phyloP scores from a whole-genome alignment of 2,329 filamentous ascomycete species.

The Botrytis medusae region DNA sequence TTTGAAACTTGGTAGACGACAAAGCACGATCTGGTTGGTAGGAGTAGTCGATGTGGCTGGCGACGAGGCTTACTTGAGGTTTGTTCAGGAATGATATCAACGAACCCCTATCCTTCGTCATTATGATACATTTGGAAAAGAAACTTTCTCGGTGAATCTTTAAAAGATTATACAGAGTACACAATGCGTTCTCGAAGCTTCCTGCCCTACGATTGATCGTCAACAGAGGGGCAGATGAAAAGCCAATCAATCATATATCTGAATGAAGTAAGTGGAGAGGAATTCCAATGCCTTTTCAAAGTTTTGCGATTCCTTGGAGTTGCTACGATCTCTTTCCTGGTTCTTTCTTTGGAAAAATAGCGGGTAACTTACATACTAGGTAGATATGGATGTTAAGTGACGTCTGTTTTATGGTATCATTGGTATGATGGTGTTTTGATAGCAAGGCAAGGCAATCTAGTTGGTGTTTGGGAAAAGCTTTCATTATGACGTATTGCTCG shows the following conservation, averaged over 20 bases:
- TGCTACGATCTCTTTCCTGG: not conserved
- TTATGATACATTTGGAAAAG: not conserved
- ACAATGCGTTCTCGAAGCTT: not conserved
- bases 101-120: conserved; percentile 7
- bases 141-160: not conserved
- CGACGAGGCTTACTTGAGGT: not conserved
- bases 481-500: conserved; percentile 20
- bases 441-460: not conserved
- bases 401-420: conserved; percentile 9
- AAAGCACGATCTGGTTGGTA: not conserved
- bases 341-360: not conserved
- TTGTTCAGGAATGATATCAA: not conserved
- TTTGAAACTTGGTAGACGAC: not conserved
- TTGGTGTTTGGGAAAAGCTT: not conserved
- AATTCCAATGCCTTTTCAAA: not conserved
- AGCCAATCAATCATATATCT: conserved; percentile 1
- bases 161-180: not conserved
- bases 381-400: conserved; percentile 8
- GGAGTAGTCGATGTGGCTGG: not conserved
- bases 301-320: conserved; percentile 2
- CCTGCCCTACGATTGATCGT: conserved; percentile 11
- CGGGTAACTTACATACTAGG: conserved; percentile 17
- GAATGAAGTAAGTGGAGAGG: conserved; percentile 4
- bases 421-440: no score
- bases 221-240: not conserved